These are phyloP conservation scores for Carex sylvatica DNA, from an alignment of 202 grass and related monocot species.

Conservation along the genomic window DNA sequence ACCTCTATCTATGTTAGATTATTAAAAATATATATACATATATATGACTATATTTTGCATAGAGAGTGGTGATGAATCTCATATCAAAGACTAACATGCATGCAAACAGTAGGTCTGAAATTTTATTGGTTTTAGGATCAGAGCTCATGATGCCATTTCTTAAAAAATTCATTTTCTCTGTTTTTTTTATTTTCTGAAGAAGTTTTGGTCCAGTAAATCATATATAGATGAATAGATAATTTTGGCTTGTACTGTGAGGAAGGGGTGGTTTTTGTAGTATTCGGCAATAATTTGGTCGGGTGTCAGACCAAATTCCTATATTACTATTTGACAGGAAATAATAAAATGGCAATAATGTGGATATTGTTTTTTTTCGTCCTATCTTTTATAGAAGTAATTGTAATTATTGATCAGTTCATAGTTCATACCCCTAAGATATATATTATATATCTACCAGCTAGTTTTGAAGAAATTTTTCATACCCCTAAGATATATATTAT, in stretches of 20 bases:
- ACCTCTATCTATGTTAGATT: neutral
- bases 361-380: neutral
- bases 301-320: slow-evolving; percentile 17
- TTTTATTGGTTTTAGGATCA: neutral
- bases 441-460: too few relatives aligned
- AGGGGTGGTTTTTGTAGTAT: slow-evolving; percentile 33
- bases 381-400: neutral
- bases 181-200: neutral
- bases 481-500: too few relatives aligned
- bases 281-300: slow-evolving; percentile 46
- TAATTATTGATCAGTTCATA: neutral
- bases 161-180: neutral
- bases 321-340: neutral
- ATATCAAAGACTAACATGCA: neutral
- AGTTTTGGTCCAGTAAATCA: neutral
- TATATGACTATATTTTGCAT: neutral
- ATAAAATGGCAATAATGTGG: neutral
- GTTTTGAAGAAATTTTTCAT: too few relatives aligned
- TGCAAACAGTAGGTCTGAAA: neutral
- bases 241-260: slow-evolving; percentile 12
- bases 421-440: too few relatives aligned
- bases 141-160: too few relatives aligned
- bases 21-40: neutral
- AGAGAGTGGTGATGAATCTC: neutral
- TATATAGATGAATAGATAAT: neutral